These are phyloP conservation scores for Lindgomyces ingoldianus DNA, from an alignment of 495 filamentous ascomycete genomes.

Conservation along the genomic window DNA sequence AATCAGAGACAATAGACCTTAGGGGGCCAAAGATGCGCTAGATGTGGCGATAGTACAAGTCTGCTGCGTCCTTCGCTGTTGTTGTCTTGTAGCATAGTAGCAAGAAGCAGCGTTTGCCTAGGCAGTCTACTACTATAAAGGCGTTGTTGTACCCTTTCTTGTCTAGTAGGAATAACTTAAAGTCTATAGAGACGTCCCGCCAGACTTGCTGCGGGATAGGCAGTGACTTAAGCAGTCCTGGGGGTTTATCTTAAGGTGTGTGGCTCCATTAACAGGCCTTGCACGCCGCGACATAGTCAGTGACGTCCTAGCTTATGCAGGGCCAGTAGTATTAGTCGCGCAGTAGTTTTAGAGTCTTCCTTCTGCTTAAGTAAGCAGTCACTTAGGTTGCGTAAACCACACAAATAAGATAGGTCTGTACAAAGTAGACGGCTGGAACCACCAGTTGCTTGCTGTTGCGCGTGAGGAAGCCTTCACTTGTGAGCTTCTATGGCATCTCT, in stretches of 20 bases:
- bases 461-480: constrained; percentile 7
- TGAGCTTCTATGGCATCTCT: constrained; percentile 6
- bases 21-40: constrained; percentile 20
- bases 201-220: constrained; percentile 20
- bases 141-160: background rate
- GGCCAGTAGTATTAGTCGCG: constrained; percentile 20
- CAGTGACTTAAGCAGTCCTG: constrained; percentile 32
- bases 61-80: background rate
- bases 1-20: constrained; percentile 30
- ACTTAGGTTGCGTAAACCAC: background rate
- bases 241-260: constrained; percentile 6
- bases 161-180: background rate
- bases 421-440: background rate
- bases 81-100: constrained; percentile 1
- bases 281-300: constrained; percentile 24
- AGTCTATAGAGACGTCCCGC: constrained; percentile 3
- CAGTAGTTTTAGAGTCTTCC: background rate
- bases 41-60: constrained; percentile 13
- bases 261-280: constrained; percentile 21
- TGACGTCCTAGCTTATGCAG: constrained; percentile 16
- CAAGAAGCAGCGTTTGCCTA: background rate
- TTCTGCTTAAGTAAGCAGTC: background rate
- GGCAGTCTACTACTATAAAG: background rate
- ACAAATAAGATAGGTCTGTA: background rate
- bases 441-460: background rate